Percentiles rank a stretch among this genome's conserved stretches.
These are phyloP conservation scores for Syzygium oleosum DNA, from an alignment of 345 rosid genomes.

Conservation along the genomic window DNA sequence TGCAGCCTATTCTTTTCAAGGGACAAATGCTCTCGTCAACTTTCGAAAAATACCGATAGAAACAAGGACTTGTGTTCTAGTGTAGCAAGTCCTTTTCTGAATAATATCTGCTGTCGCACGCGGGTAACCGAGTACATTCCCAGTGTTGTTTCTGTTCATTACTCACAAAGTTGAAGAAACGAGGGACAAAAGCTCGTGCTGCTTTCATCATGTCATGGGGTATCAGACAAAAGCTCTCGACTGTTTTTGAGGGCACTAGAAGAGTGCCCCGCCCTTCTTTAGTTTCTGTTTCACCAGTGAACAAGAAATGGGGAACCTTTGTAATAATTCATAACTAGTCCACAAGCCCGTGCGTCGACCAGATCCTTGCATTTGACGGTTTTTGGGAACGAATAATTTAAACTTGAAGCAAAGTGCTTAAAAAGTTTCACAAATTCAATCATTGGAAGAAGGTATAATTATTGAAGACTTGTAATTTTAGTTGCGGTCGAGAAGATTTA, in stretches of 20 bases:
- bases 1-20: background rate
- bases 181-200: background rate
- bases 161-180: background rate
- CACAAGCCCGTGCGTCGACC: no score
- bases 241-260: background rate
- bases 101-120: background rate
- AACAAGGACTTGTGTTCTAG: background rate
- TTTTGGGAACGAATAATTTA: background rate
- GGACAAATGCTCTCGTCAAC: background rate
- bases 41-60: background rate
- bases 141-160: background rate
- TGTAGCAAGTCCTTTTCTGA: background rate
- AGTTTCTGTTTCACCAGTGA: background rate
- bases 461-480: background rate
- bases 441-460: background rate
- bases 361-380: background rate
- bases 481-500: background rate
- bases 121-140: background rate
- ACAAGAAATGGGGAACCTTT: background rate
- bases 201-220: background rate
- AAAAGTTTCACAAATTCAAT: background rate
- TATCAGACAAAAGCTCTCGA: background rate
- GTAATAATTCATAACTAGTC: background rate
- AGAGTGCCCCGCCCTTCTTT: background rate
- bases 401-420: background rate